Conservation (phyloP, 176 grass and related monocot genomes). For the Musa troglodytarum region DNA sequence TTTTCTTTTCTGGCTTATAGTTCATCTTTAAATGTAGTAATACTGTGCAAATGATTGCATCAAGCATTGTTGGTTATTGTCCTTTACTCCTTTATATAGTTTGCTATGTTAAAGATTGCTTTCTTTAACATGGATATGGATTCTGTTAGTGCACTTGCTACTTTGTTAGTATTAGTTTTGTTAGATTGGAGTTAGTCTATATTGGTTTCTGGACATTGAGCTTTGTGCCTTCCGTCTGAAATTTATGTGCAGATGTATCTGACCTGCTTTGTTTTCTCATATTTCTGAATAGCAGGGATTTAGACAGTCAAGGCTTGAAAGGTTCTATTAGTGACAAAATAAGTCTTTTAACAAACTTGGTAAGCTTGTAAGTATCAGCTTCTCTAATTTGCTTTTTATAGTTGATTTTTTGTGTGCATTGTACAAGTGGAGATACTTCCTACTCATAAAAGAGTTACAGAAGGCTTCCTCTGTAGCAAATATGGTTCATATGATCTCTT, state of each 20-base stretch:
- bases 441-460: no score
- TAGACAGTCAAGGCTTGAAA: conserved; percentile 94
- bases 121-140: no score
- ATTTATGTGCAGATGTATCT: not conserved
- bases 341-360: conserved; percentile 72
- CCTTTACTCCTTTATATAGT: no score
- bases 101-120: no score
- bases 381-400: not conserved
- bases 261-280: conserved; percentile 1
- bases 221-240: not conserved
- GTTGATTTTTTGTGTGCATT: not conserved
- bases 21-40: no score
- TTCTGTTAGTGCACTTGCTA: no score
- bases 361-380: conserved; percentile 98
- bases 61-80: no score
- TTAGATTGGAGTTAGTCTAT: not conserved
- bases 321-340: conserved; percentile 89
- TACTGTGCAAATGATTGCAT: no score
- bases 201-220: not conserved
- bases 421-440: no score
- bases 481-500: no score
- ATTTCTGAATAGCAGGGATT: conserved; percentile 41
- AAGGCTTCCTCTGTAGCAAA: no score
- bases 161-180: not conserved
- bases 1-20: no score